Evolutionary conservation across 805 yeast species (phyloP), one percentile per base, ranked within the genome.

Genomic region (Ogataea ganodermae): DNA sequence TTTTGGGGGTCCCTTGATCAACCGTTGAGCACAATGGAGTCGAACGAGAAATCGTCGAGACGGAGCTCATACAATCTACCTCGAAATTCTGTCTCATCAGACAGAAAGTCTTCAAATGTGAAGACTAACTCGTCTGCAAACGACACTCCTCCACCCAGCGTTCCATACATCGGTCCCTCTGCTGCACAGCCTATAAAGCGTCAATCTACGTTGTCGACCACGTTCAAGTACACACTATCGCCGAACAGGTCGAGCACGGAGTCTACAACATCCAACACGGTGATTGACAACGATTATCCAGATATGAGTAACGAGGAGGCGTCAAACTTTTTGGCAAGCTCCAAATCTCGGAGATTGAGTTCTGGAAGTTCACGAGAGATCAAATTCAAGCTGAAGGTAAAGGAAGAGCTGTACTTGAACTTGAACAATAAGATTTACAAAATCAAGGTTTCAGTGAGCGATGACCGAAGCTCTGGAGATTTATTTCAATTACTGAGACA

Each of bases 1-100:
- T 65, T 63, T 42, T 65, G 68, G 68, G 67, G 60, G 5, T 56
- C 65, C 8, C 50, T 62, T 37, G 67, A 62, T 33, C 59, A 55
- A 39, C 69, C 69, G 1, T 46, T 63, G 36, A 60, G 52, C 37
- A 55, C 62, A 1, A 45, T 58, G 12, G 61, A 55, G 24, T 53
- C 61, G 3, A 55, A 49, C n/a, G 62, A 57, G 31, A 53, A 53
- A 36, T 45, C 57, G 3, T 56, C 60, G 7, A 53, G 62, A 43
- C 38, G 58, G 13, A 50, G 58, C 36, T 55, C 59, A 2, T 49
- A 53, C 36, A 49, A 54, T 27, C 27, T 45, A 6, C 37, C 49
- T 5, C 35, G 47, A 26, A 20, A 17, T 30, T 43, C 50, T 2
- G 35, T 27, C 9, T 35, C 49, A 6, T 43, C 41, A 4, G 54